phyloP scores from a whole-genome alignment of 805 yeast genomes.

The Metschnikowia matae region DNA sequence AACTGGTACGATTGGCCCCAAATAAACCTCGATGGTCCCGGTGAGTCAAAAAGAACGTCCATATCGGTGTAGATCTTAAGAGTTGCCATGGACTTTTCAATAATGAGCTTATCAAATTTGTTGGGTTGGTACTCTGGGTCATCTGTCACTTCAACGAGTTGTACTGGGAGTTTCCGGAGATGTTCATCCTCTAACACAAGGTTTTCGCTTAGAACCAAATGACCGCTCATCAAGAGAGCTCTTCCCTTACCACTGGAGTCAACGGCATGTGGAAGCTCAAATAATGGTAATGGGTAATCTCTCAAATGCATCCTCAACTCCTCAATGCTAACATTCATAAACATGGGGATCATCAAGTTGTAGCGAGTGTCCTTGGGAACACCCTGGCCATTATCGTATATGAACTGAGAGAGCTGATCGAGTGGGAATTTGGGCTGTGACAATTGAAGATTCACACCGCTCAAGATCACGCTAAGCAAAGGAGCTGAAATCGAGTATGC shows the following conservation, averaged over 20 bases:
- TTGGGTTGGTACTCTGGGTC: constrained; percentile 24
- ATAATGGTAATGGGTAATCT: constrained; percentile 83
- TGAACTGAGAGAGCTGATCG: constrained; percentile 50
- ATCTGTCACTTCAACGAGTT: constrained; percentile 47
- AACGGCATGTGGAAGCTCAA: constrained; percentile 58
- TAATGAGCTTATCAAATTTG: constrained; percentile 36
- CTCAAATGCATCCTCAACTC: constrained; percentile 70
- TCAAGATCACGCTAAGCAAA: constrained; percentile 28
- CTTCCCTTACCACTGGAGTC: constrained; percentile 17
- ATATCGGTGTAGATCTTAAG: constrained; percentile 68
- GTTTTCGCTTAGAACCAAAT: constrained; percentile 66
- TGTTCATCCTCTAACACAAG: constrained; percentile 47
- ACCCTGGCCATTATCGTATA: constrained; percentile 76
- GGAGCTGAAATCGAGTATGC: constrained; percentile 35
- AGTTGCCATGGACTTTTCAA: constrained; percentile 73
- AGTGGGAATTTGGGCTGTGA: constrained; percentile 26
- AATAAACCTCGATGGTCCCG: constrained; percentile 57
- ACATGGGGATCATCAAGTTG: constrained; percentile 64
- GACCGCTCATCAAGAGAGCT: constrained; percentile 48
- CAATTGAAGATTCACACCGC: constrained; percentile 23
- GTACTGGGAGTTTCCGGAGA: constrained; percentile 58
- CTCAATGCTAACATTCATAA: constrained; percentile 49
- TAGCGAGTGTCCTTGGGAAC: constrained; percentile 68
- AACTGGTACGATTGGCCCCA: constrained; percentile 89
- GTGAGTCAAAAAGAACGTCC: constrained; percentile 50